Conservation (phyloP, 1,284 basidiomycete genomes). For the Cutaneotrichosporon cutaneum region DNA sequence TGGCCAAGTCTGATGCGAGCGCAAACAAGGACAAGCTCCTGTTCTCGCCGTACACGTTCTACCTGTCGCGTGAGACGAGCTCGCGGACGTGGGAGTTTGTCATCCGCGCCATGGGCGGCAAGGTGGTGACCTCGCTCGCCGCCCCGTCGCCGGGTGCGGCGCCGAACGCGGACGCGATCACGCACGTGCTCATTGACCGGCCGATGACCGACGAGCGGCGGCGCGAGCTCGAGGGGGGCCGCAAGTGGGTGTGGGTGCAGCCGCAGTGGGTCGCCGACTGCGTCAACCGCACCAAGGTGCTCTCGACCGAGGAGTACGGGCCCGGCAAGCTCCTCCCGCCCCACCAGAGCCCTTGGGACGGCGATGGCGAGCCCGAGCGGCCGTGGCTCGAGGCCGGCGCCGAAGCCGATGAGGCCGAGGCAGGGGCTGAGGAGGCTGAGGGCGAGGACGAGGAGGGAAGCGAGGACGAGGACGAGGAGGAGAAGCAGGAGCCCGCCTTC, state of each 20-base stretch:
- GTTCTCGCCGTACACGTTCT: conserved; percentile 88
- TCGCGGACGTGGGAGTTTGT: conserved; percentile 93
- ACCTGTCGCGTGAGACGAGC: conserved; percentile 90
- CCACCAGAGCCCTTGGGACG: conserved; percentile 92
- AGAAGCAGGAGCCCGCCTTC: conserved; percentile 49
- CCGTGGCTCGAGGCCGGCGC: conserved; percentile 59
- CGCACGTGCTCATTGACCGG: conserved; percentile 93
- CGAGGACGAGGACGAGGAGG: conserved; percentile 48
- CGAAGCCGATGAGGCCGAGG: conserved; percentile 43
- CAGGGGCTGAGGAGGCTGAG: conserved; percentile 43
- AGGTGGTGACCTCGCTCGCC: conserved; percentile 76
- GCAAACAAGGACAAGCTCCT: conserved; percentile 62
- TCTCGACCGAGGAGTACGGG: conserved; percentile 80
- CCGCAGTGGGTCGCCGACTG: conserved; percentile 99
- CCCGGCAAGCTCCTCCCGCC: conserved; percentile 89
- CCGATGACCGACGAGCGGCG: conserved; percentile 61
- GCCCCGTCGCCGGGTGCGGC: conserved; percentile 60
- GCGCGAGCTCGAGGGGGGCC: conserved; percentile 63
- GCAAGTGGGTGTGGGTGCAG: conserved; percentile 83
- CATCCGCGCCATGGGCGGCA: conserved; percentile 85
- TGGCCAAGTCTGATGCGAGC: conserved; percentile 53
- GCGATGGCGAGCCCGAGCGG: conserved; percentile 62
- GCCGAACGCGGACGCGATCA: conserved; percentile 71
- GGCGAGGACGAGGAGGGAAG: conserved; percentile 46
- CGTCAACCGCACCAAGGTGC: conserved; percentile 79